Evolutionary conservation across 164 flowering plant species (phyloP).

Genomic region (Tinospora cordifolia): DNA sequence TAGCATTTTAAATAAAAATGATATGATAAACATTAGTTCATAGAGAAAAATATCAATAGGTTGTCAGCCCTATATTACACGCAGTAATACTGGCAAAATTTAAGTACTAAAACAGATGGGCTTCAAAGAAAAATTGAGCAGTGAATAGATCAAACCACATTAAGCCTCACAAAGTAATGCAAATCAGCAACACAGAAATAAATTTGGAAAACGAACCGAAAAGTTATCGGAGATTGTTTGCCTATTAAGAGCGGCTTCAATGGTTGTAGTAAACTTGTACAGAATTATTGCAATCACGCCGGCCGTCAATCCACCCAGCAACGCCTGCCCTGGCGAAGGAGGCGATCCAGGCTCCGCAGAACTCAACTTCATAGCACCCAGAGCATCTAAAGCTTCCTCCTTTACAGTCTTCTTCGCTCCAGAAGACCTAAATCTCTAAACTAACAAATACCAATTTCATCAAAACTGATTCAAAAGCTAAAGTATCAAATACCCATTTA

Average conservation of each 20-base stretch:
- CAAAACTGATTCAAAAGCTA: not conserved
- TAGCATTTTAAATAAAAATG: too few species aligned
- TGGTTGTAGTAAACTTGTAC: constrained; percentile 75
- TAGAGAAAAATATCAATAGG: too few species aligned
- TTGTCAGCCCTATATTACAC: not conserved
- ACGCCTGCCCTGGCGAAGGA: constrained; percentile 70
- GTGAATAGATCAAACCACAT: too few species aligned
- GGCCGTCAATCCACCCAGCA: constrained; percentile 72
- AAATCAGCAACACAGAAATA: not conserved
- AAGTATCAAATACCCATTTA: not conserved
- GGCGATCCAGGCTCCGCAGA: constrained; percentile 40
- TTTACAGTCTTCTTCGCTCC: constrained; percentile 56
- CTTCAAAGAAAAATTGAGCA: too few species aligned
- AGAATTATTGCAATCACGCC: constrained; percentile 74
- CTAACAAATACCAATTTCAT: constrained; percentile 9
- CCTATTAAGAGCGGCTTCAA: constrained; percentile 70
- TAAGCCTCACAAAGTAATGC: not conserved
- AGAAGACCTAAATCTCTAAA: constrained; percentile 67
- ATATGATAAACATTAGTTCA: too few species aligned
- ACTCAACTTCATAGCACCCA: constrained; percentile 56
- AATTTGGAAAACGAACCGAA: constrained; percentile 45
- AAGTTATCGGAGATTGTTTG: constrained; percentile 71
- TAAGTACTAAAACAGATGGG: not conserved
- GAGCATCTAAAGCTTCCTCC: constrained; percentile 77
- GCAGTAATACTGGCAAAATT: not conserved